These are phyloP conservation scores for Eimeria nieschulzi DNA, from an alignment of 169 alveolate species.

Conservation along the genomic window DNA sequence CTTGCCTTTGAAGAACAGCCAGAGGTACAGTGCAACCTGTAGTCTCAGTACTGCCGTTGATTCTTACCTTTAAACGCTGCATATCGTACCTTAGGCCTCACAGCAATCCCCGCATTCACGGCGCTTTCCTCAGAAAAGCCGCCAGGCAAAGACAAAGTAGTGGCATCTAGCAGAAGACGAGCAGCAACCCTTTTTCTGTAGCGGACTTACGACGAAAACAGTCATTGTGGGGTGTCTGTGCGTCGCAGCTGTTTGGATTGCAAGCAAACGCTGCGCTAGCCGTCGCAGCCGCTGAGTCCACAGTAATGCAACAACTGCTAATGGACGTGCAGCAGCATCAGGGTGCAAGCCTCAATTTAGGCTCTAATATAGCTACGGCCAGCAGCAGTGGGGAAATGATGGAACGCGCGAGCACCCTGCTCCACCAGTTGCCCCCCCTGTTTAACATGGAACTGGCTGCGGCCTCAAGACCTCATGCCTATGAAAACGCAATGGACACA, in stretches of 20 bases:
- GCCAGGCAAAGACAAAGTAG: too few species aligned
- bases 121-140: too few species aligned
- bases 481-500: conserved; percentile 91
- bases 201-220: too few species aligned
- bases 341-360: conserved; percentile 16
- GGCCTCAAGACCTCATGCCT: conserved; percentile 88
- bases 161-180: too few species aligned
- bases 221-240: too few species aligned
- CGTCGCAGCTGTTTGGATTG: conserved; percentile 41
- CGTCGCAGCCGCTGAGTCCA: conserved; percentile 55
- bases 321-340: conserved; percentile 51
- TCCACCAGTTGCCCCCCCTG: conserved; percentile 84
- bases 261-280: conserved; percentile 62
- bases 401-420: conserved; percentile 72
- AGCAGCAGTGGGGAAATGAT: not conserved
- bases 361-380: not conserved
- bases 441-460: conserved; percentile 87
- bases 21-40: not conserved
- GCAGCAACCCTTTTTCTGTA: too few species aligned
- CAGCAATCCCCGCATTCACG: too few species aligned
- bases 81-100: too few species aligned
- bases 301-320: conserved; percentile 55
- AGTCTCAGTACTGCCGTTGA: too few species aligned
- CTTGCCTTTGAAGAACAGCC: conserved; percentile 48
- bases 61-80: too few species aligned